Percentiles rank a stretch among this genome's conserved stretches.
Conservation (phyloP, 1,284 basidiomycete species). For the Puccinia triticina region DNA sequence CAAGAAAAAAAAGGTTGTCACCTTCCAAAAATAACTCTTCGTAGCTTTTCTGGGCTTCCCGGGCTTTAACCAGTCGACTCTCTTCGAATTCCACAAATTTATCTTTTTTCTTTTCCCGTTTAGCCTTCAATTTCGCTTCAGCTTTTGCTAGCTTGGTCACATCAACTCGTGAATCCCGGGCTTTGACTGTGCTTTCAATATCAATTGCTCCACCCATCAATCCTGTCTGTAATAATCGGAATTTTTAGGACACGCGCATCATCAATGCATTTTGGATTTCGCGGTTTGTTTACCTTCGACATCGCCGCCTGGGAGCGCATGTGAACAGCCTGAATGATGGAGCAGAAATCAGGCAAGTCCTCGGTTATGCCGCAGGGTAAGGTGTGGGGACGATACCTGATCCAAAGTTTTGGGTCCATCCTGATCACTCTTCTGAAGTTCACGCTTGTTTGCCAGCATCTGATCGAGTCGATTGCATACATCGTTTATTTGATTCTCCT, state of each 20-base stretch:
- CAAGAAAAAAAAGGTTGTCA: not conserved
- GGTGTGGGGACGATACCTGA: conserved; percentile 58
- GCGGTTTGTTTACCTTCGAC: conserved; percentile 54
- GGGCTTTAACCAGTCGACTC: conserved; percentile 91
- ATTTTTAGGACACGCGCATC: conserved; percentile 55
- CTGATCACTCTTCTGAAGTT: conserved; percentile 58
- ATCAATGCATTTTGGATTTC: conserved; percentile 54
- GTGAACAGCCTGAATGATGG: conserved; percentile 74
- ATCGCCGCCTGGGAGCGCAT: conserved; percentile 74
- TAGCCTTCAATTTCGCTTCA: conserved; percentile 95
- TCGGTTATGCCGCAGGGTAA: not conserved
- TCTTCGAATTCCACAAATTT: conserved; percentile 73
- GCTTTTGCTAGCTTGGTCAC: conserved; percentile 98
- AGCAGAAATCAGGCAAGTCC: not conserved
- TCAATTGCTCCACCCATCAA: conserved; percentile 79
- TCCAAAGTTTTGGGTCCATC: conserved; percentile 58
- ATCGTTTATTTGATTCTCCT: conserved; percentile 69
- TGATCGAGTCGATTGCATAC: conserved; percentile 77
- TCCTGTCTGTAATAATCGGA: conserved; percentile 70
- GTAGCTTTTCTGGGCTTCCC: conserved; percentile 75
- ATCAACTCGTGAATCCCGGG: conserved; percentile 89
- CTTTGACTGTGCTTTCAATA: conserved; percentile 73
- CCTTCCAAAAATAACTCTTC: conserved; percentile 42
- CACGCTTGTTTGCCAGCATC: conserved; percentile 69
- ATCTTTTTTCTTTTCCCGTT: conserved; percentile 87